These are phyloP conservation scores for Coemansia guatemalensis DNA, from an alignment of 192 early-diverging fungal genomes.

Conservation along the genomic window DNA sequence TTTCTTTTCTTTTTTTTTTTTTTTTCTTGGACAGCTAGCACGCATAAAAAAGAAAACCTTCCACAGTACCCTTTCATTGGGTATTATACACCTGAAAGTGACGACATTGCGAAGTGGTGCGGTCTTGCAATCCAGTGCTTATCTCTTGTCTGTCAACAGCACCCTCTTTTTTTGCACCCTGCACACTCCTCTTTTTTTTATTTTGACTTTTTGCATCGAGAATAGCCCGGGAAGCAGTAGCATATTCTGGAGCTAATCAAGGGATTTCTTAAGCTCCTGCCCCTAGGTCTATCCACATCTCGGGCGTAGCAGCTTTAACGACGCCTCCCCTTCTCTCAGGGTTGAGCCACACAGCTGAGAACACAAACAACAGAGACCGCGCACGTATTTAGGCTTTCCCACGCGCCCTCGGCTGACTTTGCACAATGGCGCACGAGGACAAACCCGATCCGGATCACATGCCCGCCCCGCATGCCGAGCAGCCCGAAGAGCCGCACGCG, in stretches of 20 bases:
- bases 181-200: background rate
- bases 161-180: background rate
- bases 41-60: background rate
- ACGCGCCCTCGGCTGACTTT: background rate
- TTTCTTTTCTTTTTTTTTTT: background rate
- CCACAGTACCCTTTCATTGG: background rate
- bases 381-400: background rate
- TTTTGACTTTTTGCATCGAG: background rate
- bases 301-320: background rate
- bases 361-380: background rate
- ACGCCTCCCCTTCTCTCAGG: too few species aligned
- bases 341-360: background rate
- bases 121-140: background rate
- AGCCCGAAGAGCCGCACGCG: background rate
- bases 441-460: background rate
- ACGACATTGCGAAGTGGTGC: background rate
- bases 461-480: slow-evolving; percentile 1
- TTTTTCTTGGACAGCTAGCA: too few species aligned
- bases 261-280: background rate
- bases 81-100: background rate
- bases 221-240: background rate
- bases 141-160: background rate
- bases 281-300: background rate
- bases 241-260: background rate
- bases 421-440: background rate